A percentile compares a stretch with the other conserved stretches of the same genome.
phyloP scores from a whole-genome alignment of 2,329 filamentous ascomycete genomes.

The Colletotrichum liriopes region DNA sequence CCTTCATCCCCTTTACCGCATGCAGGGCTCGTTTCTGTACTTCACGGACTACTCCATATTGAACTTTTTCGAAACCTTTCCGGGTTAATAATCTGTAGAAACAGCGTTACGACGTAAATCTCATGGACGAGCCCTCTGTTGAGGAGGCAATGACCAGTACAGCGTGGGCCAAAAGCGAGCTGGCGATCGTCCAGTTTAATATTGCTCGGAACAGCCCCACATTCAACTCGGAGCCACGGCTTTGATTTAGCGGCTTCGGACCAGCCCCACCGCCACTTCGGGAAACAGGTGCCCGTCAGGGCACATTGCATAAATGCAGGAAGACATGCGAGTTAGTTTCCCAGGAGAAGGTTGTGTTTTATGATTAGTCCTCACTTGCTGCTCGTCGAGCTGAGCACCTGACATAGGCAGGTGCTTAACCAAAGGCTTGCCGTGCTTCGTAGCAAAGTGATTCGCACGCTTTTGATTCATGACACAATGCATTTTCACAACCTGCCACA shows the following conservation, averaged over 20 bases:
- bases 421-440: conserved; percentile 1
- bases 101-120: background rate
- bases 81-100: background rate
- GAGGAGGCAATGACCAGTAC: background rate
- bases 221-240: background rate
- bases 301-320: background rate
- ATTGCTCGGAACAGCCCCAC: conserved; percentile 32
- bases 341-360: background rate
- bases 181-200: conserved; percentile 17
- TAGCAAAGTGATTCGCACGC: conserved; percentile 1
- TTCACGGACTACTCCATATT: conserved; percentile 4
- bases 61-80: background rate
- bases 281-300: background rate
- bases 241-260: conserved; percentile 22
- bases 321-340: background rate
- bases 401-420: background rate
- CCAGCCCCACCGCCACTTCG: conserved; percentile 1
- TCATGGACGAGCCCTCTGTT: background rate
- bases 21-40: background rate
- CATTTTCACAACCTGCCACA: background rate
- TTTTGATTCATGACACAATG: background rate
- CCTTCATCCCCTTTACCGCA: background rate
- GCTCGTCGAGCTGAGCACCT: background rate
- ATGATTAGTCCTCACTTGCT: no score
- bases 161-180: conserved; percentile 24